Base-by-base conservation (phyloP, 2,329 filamentous ascomycete species). In the Cyclaneusma minus region DNA sequence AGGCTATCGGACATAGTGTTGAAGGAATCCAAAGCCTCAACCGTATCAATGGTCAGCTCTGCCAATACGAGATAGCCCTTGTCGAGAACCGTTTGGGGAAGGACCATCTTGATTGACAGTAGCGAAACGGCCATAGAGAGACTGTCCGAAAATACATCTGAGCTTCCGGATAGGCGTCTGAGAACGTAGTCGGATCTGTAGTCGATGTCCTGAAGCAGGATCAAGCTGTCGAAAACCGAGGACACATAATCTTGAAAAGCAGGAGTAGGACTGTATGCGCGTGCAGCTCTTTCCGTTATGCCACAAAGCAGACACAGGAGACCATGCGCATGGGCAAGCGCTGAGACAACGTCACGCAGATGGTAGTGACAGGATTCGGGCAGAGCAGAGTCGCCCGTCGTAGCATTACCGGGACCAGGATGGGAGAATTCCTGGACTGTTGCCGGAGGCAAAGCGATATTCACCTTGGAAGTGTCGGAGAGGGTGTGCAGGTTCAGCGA, bases 151-250 rank as follows among this genome's bases (percentile, higher is more conserved):
- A n/a, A n/a, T n/a, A n/a, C n/a, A n/a, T n/a, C n/a, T n/a, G n/a
- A n/a, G n/a, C n/a, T n/a, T n/a, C n/a, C n/a, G n/a, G n/a, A n/a
- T n/a, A n/a, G n/a, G n/a, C n/a, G n/a, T n/a, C n/a, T n/a, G n/a
- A n/a, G n/a, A n/a, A n/a, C n/a, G n/a, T n/a, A n/a, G n/a, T n/a
- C n/a, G n/a, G 12, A 20, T 17, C 19, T 34, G 16, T 38, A 40
- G 13, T 36, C 29, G 10, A 43, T 17, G 5, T 45, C 37, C 25
- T 41, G 35, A 4, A 33, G 14, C 3, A 25, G 13, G 24, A 39
- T 20, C 24, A 48, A 39, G 2, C 41, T 43, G 24, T 49, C 46
- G 10, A 48, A 24, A 15, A 48, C 25, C 47, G 45, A 50, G 7
- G 36, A 35, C 6, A 47, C 13, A 22, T 49, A 43, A 15, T 45